A percentile compares a stretch with the other conserved stretches of the same genome.
Conservation (phyloP, 2,329 filamentous ascomycete genomes). For the Fusarium setosum region DNA sequence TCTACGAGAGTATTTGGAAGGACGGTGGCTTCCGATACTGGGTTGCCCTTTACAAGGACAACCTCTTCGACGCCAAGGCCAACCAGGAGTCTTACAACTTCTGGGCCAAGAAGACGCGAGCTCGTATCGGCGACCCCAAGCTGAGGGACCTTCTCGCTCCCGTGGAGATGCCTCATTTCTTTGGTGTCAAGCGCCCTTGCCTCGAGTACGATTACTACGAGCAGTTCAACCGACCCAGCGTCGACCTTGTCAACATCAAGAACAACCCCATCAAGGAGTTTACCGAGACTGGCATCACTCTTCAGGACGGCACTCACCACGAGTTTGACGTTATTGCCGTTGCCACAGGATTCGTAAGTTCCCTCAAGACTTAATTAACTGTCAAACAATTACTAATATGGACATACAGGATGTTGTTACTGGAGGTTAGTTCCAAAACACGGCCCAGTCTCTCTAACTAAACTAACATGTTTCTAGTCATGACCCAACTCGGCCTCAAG, state of each 20-base stretch:
- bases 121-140: conserved; percentile 60
- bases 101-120: conserved; percentile 63
- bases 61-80: conserved; percentile 55
- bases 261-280: conserved; percentile 54
- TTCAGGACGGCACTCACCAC: conserved; percentile 54
- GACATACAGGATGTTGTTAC: conserved; percentile 48
- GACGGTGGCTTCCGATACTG: conserved; percentile 67
- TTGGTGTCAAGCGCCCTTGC: conserved; percentile 63
- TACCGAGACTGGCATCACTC: conserved; percentile 53
- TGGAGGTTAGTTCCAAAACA: conserved; percentile 44
- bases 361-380: background rate
- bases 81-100: conserved; percentile 67
- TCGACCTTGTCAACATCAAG: conserved; percentile 56
- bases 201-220: conserved; percentile 59
- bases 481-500: conserved; percentile 58
- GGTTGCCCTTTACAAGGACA: conserved; percentile 66
- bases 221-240: conserved; percentile 57
- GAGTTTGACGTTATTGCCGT: conserved; percentile 58
- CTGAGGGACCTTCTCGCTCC: conserved; percentile 65
- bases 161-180: conserved; percentile 61
- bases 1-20: conserved; percentile 61
- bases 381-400: conserved; percentile 10
- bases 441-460: background rate
- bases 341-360: conserved; percentile 59
- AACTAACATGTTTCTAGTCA: conserved; percentile 41